phyloP scores from a whole-genome alignment of 2,329 filamentous ascomycete species.

The Fusarium xyrophilum region DNA sequence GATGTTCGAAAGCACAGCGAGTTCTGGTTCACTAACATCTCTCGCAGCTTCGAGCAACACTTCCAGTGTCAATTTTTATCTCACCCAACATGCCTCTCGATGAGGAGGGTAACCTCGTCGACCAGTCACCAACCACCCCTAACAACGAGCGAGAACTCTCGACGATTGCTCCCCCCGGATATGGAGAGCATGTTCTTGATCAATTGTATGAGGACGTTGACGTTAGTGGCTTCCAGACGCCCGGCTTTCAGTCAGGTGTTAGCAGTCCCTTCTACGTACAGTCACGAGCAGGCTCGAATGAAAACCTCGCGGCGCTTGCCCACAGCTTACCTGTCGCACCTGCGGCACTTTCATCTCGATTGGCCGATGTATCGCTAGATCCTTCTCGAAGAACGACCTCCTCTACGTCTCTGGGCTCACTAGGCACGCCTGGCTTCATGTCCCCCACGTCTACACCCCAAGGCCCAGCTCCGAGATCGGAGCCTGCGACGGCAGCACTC shows the following conservation, averaged over 20 bases:
- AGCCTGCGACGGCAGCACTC: conserved; percentile 54
- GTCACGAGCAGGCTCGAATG: conserved; percentile 77
- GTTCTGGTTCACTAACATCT: conserved; percentile 7
- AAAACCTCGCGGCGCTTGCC: conserved; percentile 70
- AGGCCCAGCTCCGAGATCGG: conserved; percentile 49
- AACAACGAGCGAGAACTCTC: conserved; percentile 59
- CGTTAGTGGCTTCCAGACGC: conserved; percentile 79
- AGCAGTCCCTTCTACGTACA: conserved; percentile 79
- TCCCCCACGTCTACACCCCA: conserved; percentile 51
- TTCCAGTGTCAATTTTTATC: conserved; percentile 93
- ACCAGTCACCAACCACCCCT: conserved; percentile 58
- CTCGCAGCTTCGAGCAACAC: conserved; percentile 77
- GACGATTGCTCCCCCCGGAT: conserved; percentile 84
- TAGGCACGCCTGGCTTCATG: conserved; percentile 54
- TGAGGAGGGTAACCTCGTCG: conserved; percentile 81
- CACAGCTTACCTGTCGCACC: conserved; percentile 49
- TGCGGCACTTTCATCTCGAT: conserved; percentile 65
- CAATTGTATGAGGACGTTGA: conserved; percentile 90
- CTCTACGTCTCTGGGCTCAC: conserved; percentile 53
- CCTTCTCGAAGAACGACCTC: conserved; percentile 55
- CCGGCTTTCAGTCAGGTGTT: conserved; percentile 72
- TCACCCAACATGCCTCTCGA: conserved; percentile 91
- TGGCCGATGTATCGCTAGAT: conserved; percentile 72
- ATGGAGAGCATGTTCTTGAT: conserved; percentile 89
- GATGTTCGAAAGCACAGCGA: background rate